These are phyloP conservation scores for Centella asiatica DNA, from an alignment of 129 eudicot genomes.

Conservation along the genomic window DNA sequence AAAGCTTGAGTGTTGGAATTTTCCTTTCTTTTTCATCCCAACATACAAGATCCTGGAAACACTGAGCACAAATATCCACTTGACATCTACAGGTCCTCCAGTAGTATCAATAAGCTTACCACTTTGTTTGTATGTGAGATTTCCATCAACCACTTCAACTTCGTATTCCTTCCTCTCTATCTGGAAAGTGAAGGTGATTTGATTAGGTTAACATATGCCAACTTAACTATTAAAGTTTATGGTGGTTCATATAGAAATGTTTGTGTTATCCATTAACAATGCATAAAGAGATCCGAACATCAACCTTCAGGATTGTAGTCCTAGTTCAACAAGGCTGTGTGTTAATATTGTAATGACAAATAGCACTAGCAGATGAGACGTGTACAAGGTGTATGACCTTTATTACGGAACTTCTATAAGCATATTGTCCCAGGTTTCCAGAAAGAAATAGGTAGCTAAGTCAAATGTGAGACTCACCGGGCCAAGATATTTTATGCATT, in stretches of 20 bases:
- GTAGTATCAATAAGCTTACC: slow-evolving; percentile 50
- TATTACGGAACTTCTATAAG: not conserved
- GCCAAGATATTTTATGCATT: slow-evolving; percentile 89
- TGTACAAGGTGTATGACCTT: not conserved
- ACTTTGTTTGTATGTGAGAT: slow-evolving; percentile 49
- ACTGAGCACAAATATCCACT: slow-evolving; percentile 93
- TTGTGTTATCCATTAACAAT: not conserved
- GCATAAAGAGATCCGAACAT: not conserved
- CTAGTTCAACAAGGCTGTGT: not conserved
- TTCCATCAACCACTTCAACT: slow-evolving; percentile 55
- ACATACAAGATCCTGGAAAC: slow-evolving; percentile 56
- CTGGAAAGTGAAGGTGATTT: slow-evolving; percentile 27
- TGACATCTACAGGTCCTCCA: slow-evolving; percentile 44
- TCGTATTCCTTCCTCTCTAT: slow-evolving; percentile 73
- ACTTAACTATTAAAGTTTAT: not conserved
- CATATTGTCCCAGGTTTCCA: not conserved
- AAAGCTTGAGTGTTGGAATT: slow-evolving; percentile 92
- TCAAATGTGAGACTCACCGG: slow-evolving; percentile 47
- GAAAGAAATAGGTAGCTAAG: not conserved
- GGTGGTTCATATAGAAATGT: not conserved
- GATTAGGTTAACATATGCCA: not conserved
- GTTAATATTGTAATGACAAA: not conserved
- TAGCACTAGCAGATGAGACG: not conserved
- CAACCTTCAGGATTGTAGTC: not conserved
- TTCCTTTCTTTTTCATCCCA: slow-evolving; percentile 68